Base-by-base conservation (phyloP, 129 eudicot genomes). In the Kitagawia praeruptora region DNA sequence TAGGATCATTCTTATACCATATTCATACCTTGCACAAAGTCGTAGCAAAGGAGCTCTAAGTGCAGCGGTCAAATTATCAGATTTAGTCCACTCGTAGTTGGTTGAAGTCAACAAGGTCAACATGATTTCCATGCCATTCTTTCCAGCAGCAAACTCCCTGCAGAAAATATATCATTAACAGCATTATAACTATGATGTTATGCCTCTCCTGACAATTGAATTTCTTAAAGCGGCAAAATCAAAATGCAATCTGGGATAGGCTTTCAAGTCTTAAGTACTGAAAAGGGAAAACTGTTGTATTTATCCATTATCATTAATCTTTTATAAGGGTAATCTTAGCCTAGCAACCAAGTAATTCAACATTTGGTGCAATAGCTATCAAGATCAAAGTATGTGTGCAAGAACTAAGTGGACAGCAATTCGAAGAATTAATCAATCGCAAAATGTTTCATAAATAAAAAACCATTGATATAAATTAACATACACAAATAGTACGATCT, bases 21-120 rank as follows among this genome's bases (percentile, higher is more conserved):
- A 78, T 9, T 23, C 34, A 31, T 87, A 95, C 98, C 97, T 86
- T 79, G 96, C 93, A 79, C 98, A 92, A 3, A 95, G 93, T 83
- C 97, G 89, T 83, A 92, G 79, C 41, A 95, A 51, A 81, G 89
- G 91, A 38, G 88, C 84, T 84, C 80, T 76, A 80, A 95, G 66
- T 41, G 40, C 85, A 25, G 88, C 66, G 47, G 77, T 45, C 78
- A 92, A 63, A 53, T 73, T 78, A 61, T 85, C 89, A 81, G 92
- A 95, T 72, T 75, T 81, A 81, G 87, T 70, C 98, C 97, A 95
- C 76, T 92, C 91, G 23, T 86, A 58, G 70, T 83, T 84, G 48
- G 78, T 69, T 53, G 91, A 86, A 63, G 92, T 83, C 89, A 92
- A 83, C 85, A 95, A 82, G 81, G 83, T 80, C 91, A 75, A 66